A percentile compares a stretch with the other conserved stretches of the same genome.
These are phyloP conservation scores for Hyaloscypha variabilis DNA, from an alignment of 495 filamentous ascomycete genomes.

Conservation along the genomic window DNA sequence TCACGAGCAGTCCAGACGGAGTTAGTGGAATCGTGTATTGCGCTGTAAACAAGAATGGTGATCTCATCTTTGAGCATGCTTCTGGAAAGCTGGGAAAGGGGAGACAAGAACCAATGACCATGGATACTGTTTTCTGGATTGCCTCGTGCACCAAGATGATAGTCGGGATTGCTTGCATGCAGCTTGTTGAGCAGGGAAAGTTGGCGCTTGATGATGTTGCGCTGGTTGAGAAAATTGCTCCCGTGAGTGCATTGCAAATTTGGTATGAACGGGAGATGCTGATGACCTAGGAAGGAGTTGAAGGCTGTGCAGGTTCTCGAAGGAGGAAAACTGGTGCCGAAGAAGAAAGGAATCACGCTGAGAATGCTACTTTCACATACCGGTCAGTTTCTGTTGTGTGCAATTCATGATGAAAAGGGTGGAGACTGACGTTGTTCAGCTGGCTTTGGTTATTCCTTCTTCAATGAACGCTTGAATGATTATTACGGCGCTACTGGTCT, in stretches of 20 bases:
- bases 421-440: slow-evolving; percentile 35
- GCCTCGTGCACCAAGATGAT: slow-evolving; percentile 62
- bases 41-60: slow-evolving; percentile 4
- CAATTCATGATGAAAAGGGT: slow-evolving; percentile 8
- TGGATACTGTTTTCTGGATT: slow-evolving; percentile 61
- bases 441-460: slow-evolving; percentile 55
- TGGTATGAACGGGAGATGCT: slow-evolving; percentile 43
- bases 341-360: slow-evolving; percentile 58
- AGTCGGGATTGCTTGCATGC: slow-evolving; percentile 59
- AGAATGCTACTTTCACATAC: slow-evolving; percentile 66
- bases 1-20: neutral
- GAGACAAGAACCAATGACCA: slow-evolving; percentile 38
- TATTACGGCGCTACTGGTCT: slow-evolving; percentile 48
- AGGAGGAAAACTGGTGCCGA: slow-evolving; percentile 43
- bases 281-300: slow-evolving; percentile 47
- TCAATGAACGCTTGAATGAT: slow-evolving; percentile 51
- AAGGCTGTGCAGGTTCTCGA: slow-evolving; percentile 50
- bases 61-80: slow-evolving; percentile 2
- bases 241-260: slow-evolving; percentile 52
- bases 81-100: neutral
- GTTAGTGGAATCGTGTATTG: neutral
- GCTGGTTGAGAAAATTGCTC: slow-evolving; percentile 47
- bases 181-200: slow-evolving; percentile 58
- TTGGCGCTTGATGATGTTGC: slow-evolving; percentile 54
- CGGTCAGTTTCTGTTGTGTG: slow-evolving; percentile 30